A percentile compares a stretch with the other conserved stretches of the same genome.
These are phyloP conservation scores for Pichia sp. DNA, from an alignment of 1,139 yeast genomes.

Conservation along the genomic window DNA sequence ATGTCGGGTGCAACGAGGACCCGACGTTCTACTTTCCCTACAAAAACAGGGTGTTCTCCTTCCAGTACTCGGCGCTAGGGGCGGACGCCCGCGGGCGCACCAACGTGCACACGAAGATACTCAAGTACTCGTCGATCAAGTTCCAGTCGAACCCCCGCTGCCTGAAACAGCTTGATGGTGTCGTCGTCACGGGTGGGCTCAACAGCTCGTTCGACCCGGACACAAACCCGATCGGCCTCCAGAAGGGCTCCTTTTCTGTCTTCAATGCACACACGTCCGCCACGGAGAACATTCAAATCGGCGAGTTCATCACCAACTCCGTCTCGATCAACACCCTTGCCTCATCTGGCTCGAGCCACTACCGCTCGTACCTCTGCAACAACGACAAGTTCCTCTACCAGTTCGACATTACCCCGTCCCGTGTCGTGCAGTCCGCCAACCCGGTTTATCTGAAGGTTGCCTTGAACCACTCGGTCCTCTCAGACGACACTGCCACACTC, in stretches of 20 bases:
- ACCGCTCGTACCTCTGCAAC: slow-evolving; percentile 68
- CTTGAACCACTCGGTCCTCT: slow-evolving; percentile 56
- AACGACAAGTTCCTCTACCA: slow-evolving; percentile 72
- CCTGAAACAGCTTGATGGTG: slow-evolving; percentile 54
- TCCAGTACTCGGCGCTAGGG: slow-evolving; percentile 22
- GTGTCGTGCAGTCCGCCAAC: slow-evolving; percentile 33
- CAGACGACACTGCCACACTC: slow-evolving; percentile 53
- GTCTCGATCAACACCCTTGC: slow-evolving; percentile 51
- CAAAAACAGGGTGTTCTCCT: slow-evolving; percentile 42
- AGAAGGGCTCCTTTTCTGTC: slow-evolving; percentile 17
- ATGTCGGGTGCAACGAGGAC: neutral
- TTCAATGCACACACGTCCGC: slow-evolving; percentile 39
- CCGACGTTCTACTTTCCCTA: slow-evolving; percentile 43
- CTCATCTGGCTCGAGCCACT: slow-evolving; percentile 34
- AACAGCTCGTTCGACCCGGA: slow-evolving; percentile 14
- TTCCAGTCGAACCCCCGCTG: slow-evolving; percentile 67
- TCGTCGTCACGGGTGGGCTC: slow-evolving; percentile 73
- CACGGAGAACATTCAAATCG: slow-evolving; percentile 53
- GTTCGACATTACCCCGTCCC: slow-evolving; percentile 50
- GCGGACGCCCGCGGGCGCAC: neutral
- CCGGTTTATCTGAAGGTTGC: slow-evolving; percentile 43
- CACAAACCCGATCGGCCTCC: slow-evolving; percentile 10
- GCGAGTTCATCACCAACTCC: slow-evolving; percentile 79
- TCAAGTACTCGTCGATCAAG: slow-evolving; percentile 26
- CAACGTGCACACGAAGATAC: neutral